Evolutionary conservation across 129 eudicot genomes (phyloP), one percentile per base, ranked within the genome.

Genomic region (Arctium minus): DNA sequence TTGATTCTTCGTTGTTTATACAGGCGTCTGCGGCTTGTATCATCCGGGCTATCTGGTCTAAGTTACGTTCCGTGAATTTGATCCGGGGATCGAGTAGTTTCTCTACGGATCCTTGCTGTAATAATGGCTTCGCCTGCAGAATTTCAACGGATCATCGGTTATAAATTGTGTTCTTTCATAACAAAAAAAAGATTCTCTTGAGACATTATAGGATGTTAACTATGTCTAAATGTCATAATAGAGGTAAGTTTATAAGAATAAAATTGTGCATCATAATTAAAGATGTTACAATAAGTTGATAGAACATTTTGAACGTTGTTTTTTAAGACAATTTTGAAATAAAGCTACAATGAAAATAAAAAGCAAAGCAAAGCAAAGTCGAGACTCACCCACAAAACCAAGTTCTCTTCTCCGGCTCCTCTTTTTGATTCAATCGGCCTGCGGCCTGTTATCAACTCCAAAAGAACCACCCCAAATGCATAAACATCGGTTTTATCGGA

Each of bases 401-500:
- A 75, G 83, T 96, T 96, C 79, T 94, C 99, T 87, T 96, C 99
- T 68, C 98, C 94, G 8, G 86, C 87, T 70, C 94, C 98, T 87
- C 93, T 88, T 80, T 75, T 88, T 65, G 97, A 35, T 79, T 96
- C 99, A 81, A 96, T 96, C 60, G 99, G 99, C 85, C 92, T 93
- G 65, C 96, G 88, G 11, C 99, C 98, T 72, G 98, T 96, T 80
- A 96, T 83, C 35, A 96, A 84, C 85, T 96, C 99, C 84, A 96
- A 85, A 38, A 96, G 96, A 70, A 96, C 98, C 79, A 96, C 94
- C 17, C 99, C 99, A 75, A 96, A 96, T 18, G 99, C 99, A 85
- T 96, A 96, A 75, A 96, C 92, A 83, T 96, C 99, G 5, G 99
- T 96, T 89, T 96, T 96, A 89, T 96, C 99, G 0, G 99, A 96